Base-by-base conservation (phyloP, 2,329 filamentous ascomycete genomes). In the Scedosporium boydii region DNA sequence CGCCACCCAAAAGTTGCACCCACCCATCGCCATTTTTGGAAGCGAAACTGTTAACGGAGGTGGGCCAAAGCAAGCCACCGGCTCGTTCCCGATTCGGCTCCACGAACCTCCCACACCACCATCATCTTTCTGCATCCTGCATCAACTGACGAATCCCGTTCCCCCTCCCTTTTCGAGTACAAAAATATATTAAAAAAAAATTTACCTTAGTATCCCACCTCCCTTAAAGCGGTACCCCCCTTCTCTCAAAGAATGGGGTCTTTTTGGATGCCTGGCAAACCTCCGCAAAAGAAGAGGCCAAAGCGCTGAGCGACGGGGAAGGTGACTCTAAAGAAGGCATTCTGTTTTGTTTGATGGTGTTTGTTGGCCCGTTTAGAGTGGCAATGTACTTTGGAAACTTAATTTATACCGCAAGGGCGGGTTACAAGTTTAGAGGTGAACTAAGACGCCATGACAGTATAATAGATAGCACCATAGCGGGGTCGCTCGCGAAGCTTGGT, bases 51-150 rank as follows among this genome's bases (percentile, higher is more conserved):
- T 10, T 46, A 48, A 48, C 14, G 23, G 51, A 27, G 51, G 51
- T 14, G 51, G 12, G 12, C 18, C 18, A 55, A 55, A 14, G 18
- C 18, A 55, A 48, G n/a, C 51, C 51, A 26, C 12, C 51, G 51
- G 51, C 51, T 55, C 51, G 51, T 23, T 55, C 51, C 51, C 51
- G 51, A 55, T 55, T 55, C 51, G 51, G 51, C 23, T 55, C 51
- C 51, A 55, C 51, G 12, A 55, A 55, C 51, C 51, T 23, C 51
- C 18, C 23, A 55, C 51, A 55, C 51, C 51, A 55, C 23, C 21
- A 29, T 23, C 18, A 38, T 38, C 34, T 38, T 12, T 38, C 34
- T 38, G 34, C 34, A 38, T 38, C 34, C 34, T 38, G 34, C 34
- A 38, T 38, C 34, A 38, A 38, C 9, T 38, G 34, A 38, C 34